Evolutionary conservation across 75 land plant species (phyloP).

Genomic region (Larix kaempferi): DNA sequence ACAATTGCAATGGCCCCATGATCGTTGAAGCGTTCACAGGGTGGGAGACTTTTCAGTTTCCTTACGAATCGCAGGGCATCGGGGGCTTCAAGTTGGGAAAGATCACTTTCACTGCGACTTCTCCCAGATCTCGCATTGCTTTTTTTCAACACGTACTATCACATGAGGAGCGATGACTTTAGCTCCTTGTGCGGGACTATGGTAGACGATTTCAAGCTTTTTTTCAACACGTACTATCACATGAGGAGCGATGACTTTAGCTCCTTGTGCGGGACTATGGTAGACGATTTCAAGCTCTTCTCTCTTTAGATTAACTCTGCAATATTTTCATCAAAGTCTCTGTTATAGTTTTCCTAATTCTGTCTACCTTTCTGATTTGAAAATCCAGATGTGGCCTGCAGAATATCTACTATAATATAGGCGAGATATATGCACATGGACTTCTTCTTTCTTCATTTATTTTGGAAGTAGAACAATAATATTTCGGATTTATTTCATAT

Average conservation of each 20-base stretch:
- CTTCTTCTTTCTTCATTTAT: too few relatives aligned
- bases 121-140: conserved; percentile 23
- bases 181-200: conserved; percentile 59
- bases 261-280: conserved; percentile 54
- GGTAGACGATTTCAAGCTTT: too few relatives aligned
- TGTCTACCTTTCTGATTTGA: too few relatives aligned
- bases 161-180: conserved; percentile 23
- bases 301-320: background rate
- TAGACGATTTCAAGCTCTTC: conserved; percentile 45
- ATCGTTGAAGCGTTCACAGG: conserved; percentile 60
- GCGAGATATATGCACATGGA: too few relatives aligned
- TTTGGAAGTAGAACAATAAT: too few relatives aligned
- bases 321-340: too few relatives aligned
- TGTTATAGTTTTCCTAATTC: too few relatives aligned
- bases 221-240: conserved; percentile 40
- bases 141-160: conserved; percentile 43
- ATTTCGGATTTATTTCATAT: too few relatives aligned
- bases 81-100: conserved; percentile 40
- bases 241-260: conserved; percentile 27
- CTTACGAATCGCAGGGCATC: conserved; percentile 45
- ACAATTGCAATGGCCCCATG: conserved; percentile 49
- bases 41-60: conserved; percentile 28
- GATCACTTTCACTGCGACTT: conserved; percentile 31
- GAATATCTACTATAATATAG: too few relatives aligned
- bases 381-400: too few relatives aligned